These are phyloP conservation scores for Ganoderma multipileum DNA, from an alignment of 1,284 basidiomycete genomes.

Conservation along the genomic window DNA sequence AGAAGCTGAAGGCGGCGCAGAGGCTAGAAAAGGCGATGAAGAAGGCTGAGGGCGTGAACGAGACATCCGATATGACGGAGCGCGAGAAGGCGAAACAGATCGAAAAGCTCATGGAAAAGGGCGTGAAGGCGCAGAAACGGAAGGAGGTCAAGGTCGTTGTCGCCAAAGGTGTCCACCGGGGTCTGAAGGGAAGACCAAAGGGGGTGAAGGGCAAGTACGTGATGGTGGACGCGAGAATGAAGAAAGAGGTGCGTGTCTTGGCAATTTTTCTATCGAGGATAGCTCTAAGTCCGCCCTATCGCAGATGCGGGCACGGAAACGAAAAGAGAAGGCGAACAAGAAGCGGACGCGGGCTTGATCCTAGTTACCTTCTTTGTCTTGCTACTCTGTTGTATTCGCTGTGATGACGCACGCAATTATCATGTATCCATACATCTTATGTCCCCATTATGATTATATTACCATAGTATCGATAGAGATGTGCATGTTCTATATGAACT, in stretches of 20 bases:
- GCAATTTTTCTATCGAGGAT: conserved; percentile 8
- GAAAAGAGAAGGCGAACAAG: conserved; percentile 69
- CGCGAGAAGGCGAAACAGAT: conserved; percentile 95
- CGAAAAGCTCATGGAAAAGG: conserved; percentile 88
- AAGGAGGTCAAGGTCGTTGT: conserved; percentile 91
- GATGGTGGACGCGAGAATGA: conserved; percentile 92
- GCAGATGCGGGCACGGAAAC: conserved; percentile 75
- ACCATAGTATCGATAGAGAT: conserved; percentile 22
- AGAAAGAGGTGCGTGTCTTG: conserved; percentile 69
- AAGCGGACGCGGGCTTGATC: conserved; percentile 55
- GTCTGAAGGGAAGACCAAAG: conserved; percentile 92
- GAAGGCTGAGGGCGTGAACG: conserved; percentile 95
- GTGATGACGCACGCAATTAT: background rate
- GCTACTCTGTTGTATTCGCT: background rate
- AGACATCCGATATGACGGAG: conserved; percentile 91
- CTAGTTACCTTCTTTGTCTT: background rate
- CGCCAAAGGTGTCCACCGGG: conserved; percentile 90
- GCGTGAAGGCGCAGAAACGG: conserved; percentile 73
- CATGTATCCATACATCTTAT: conserved; percentile 16
- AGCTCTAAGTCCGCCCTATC: conserved; percentile 9
- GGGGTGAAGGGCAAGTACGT: conserved; percentile 94
- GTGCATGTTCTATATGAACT: conserved; percentile 17
- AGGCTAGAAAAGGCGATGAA: conserved; percentile 92
- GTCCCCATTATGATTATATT: conserved; percentile 23
- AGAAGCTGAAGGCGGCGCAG: conserved; percentile 91